Conservation (phyloP, 306 rosid species). For the Begonia masoniana region DNA sequence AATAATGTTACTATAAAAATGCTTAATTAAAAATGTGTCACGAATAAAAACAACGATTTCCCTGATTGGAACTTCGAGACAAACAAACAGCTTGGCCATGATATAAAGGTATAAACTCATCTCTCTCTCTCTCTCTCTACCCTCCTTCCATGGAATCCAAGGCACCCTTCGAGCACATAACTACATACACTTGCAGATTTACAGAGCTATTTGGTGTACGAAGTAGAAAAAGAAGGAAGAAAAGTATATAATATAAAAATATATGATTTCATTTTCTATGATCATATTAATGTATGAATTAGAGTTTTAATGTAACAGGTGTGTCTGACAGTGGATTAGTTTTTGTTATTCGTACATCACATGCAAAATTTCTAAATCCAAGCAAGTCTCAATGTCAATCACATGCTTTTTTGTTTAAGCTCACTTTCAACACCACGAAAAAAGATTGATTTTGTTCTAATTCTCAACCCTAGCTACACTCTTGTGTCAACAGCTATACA, state of each 20-base stretch:
- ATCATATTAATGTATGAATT: background rate
- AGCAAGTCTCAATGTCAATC: too few relatives aligned
- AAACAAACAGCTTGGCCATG: conserved; percentile 27
- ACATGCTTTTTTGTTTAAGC: too few relatives aligned
- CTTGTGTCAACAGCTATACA: too few relatives aligned
- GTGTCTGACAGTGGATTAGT: background rate
- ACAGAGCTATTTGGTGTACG: too few relatives aligned
- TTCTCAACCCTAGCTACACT: too few relatives aligned
- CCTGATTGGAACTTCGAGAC: conserved; percentile 16
- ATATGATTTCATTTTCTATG: too few relatives aligned
- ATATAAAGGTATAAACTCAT: background rate
- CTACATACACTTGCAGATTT: background rate
- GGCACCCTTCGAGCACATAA: conserved; percentile 7
- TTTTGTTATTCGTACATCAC: conserved; percentile 15
- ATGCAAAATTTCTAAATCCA: conserved; percentile 23
- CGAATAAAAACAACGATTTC: conserved; percentile 23
- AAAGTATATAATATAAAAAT: too few relatives aligned
- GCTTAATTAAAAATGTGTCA: background rate
- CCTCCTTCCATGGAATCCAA: conserved; percentile 27
- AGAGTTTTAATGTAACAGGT: background rate
- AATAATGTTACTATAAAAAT: background rate
- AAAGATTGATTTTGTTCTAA: too few relatives aligned
- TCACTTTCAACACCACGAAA: too few relatives aligned
- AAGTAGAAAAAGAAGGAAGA: too few relatives aligned
- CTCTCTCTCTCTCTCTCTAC: conserved; percentile 3